Evolutionary conservation across 768 basidiomycete genomes (phyloP).

Genomic region (Lentinula detonsa): DNA sequence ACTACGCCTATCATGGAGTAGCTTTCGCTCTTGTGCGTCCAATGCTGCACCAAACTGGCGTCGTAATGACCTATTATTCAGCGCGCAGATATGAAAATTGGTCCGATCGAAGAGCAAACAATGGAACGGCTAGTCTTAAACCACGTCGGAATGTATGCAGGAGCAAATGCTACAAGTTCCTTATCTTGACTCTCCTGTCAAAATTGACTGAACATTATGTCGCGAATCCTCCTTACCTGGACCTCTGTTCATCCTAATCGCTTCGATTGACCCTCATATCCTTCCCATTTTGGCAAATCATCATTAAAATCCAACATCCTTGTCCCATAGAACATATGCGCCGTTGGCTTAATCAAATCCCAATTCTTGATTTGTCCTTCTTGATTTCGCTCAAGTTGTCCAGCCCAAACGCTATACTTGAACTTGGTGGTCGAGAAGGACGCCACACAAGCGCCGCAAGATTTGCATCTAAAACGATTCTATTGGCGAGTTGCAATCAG

Average conservation of each 20-base stretch:
- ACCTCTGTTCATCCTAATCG: neutral
- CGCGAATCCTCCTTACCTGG: neutral
- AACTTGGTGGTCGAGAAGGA: slow-evolving; percentile 43
- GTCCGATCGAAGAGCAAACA: neutral
- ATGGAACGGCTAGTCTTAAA: neutral
- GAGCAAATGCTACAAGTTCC: neutral
- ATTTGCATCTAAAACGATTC: slow-evolving; percentile 55
- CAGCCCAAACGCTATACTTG: slow-evolving; percentile 55
- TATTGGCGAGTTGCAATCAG: neutral
- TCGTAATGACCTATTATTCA: slow-evolving; percentile 11
- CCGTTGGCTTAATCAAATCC: slow-evolving; percentile 54
- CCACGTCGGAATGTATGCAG: slow-evolving; percentile 2
- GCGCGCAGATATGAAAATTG: slow-evolving; percentile 35
- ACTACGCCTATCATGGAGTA: slow-evolving; percentile 40
- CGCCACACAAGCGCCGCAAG: slow-evolving; percentile 49
- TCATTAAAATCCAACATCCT: slow-evolving; percentile 34
- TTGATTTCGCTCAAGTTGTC: slow-evolving; percentile 46
- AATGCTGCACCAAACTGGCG: neutral
- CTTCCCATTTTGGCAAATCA: slow-evolving; percentile 36
- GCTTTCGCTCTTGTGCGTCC: slow-evolving; percentile 42
- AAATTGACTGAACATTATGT: neutral
- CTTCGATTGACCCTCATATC: slow-evolving; percentile 19
- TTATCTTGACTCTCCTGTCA: neutral
- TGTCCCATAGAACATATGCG: slow-evolving; percentile 31
- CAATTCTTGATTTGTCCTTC: slow-evolving; percentile 44